Evolutionary conservation across 371 early-diverging fungal species (phyloP).

Genomic region (Rhizomucor pusillus): DNA sequence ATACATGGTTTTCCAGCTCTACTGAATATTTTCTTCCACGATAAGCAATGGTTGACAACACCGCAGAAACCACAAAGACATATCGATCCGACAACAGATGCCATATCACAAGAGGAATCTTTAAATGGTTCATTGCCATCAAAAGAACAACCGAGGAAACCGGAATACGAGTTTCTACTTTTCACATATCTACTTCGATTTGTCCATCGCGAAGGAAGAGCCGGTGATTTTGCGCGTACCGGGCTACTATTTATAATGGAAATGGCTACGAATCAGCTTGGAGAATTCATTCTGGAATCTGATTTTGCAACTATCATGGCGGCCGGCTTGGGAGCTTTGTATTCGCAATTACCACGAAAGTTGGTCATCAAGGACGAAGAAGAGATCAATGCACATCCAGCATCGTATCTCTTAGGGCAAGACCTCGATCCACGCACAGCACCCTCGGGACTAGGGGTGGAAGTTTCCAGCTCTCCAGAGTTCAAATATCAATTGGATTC

Average conservation of each 20-base stretch:
- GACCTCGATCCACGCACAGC: conserved; percentile 18
- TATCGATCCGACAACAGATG: conserved; percentile 1
- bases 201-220: conserved; percentile 84
- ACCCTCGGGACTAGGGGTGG: conserved; percentile 36
- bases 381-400: conserved; percentile 29
- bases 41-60: conserved; percentile 72
- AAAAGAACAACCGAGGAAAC: too few relatives aligned
- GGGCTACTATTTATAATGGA: conserved; percentile 88
- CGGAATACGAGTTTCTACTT: conserved; percentile 78
- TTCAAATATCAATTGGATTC: conserved; percentile 78
- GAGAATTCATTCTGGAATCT: conserved; percentile 76
- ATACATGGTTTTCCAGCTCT: conserved; percentile 88
- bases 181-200: conserved; percentile 84
- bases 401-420: conserved; percentile 49
- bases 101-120: conserved; percentile 6
- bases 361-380: conserved; percentile 55
- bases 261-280: conserved; percentile 71
- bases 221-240: conserved; percentile 89
- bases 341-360: conserved; percentile 88
- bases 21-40: conserved; percentile 88
- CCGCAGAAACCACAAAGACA: conserved; percentile 48
- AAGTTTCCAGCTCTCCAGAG: conserved; percentile 53
- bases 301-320: conserved; percentile 82
- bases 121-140: conserved; percentile 4
- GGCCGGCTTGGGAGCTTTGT: conserved; percentile 88